phyloP scores from a whole-genome alignment of 495 filamentous ascomycete species.

The Podospora australis region DNA sequence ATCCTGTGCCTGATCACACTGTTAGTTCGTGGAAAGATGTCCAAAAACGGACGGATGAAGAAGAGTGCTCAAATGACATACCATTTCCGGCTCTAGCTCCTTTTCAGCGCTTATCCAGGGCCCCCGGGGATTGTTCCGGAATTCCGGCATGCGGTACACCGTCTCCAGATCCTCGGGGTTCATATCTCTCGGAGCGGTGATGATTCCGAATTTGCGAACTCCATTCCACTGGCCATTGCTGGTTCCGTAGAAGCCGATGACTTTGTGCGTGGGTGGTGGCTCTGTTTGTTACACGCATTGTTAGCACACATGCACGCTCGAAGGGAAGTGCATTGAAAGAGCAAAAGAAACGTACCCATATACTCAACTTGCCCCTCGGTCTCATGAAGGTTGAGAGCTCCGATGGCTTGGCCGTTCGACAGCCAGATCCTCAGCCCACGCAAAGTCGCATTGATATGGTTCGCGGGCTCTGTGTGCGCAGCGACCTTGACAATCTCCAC shows the following conservation, averaged over 20 bases:
- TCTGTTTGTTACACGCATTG: constrained; percentile 8
- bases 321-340: too few relatives aligned
- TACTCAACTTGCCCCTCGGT: not conserved
- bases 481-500: constrained; percentile 2
- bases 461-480: not conserved
- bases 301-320: not conserved
- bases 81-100: not conserved
- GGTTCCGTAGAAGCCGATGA: constrained; percentile 39
- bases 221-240: constrained; percentile 22
- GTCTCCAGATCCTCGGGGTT: constrained; percentile 29
- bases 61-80: not conserved
- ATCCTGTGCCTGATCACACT: not conserved
- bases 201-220: constrained; percentile 34
- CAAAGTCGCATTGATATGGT: not conserved
- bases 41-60: not conserved
- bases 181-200: constrained; percentile 32
- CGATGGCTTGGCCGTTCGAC: not conserved
- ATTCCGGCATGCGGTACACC: constrained; percentile 31
- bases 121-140: constrained; percentile 22
- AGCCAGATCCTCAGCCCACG: constrained; percentile 1
- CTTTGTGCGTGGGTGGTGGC: constrained; percentile 24
- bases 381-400: not conserved
- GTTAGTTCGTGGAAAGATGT: not conserved
- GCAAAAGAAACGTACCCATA: constrained; percentile 6
- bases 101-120: constrained; percentile 1